Percentiles rank a stretch among this genome's conserved stretches.
These are phyloP conservation scores for Amphicarpaea edgeworthii DNA, from an alignment of 306 rosid species.

Conservation along the genomic window DNA sequence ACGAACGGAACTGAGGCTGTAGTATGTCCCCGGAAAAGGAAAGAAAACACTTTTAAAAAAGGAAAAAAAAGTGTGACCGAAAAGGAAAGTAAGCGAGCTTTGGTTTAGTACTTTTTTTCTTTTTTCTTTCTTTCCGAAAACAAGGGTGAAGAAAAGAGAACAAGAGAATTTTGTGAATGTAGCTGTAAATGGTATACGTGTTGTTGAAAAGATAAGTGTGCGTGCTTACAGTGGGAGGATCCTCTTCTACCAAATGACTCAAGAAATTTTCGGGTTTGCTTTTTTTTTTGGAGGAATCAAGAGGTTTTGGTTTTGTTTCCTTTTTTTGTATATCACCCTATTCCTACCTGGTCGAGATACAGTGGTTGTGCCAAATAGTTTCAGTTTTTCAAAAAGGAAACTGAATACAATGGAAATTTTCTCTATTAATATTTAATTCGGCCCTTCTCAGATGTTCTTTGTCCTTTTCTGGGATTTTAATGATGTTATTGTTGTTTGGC, in stretches of 20 bases:
- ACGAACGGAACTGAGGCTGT: not conserved
- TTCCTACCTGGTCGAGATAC: slow-evolving; percentile 6
- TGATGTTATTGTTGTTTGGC: not conserved
- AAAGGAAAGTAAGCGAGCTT: not conserved
- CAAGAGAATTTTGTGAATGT: slow-evolving; percentile 38
- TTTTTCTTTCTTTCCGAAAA: slow-evolving; percentile 26
- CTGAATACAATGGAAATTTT: slow-evolving; percentile 29
- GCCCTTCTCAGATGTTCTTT: not conserved
- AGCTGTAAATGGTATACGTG: slow-evolving; percentile 41
- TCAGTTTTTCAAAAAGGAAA: slow-evolving; percentile 34
- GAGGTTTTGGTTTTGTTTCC: slow-evolving; percentile 2
- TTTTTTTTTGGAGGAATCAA: not conserved
- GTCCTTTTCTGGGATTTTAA: not conserved
- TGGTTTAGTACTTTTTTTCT: too few species aligned
- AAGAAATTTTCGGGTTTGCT: slow-evolving; percentile 15
- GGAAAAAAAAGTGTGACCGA: not conserved
- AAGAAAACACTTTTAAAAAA: not conserved
- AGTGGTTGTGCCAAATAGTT: slow-evolving; percentile 38
- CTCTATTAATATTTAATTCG: too few species aligned
- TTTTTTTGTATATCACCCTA: slow-evolving; percentile 35
- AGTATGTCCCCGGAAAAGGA: slow-evolving; percentile 18
- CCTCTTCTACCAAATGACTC: slow-evolving; percentile 34
- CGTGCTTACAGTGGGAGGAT: slow-evolving; percentile 35
- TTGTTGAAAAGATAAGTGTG: slow-evolving; percentile 49
- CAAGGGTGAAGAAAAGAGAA: slow-evolving; percentile 48